phyloP scores from a whole-genome alignment of 192 early-diverging fungal genomes.

The Entomortierella beljakovae region DNA sequence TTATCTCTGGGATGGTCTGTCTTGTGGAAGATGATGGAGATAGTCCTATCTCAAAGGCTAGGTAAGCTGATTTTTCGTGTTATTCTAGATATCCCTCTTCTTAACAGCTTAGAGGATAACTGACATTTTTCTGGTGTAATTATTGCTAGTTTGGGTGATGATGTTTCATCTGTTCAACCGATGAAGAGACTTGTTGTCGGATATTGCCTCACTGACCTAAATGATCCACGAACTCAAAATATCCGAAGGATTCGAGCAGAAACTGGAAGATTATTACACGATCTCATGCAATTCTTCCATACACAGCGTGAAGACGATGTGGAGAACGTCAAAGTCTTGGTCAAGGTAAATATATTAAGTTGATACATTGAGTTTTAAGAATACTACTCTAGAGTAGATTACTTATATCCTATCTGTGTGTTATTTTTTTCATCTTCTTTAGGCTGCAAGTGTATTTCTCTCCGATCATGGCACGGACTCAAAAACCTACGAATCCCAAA shows the following conservation, averaged over 20 bases:
- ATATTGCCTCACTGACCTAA: slow-evolving; percentile 75
- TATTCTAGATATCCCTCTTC: background rate
- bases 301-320: slow-evolving; percentile 78
- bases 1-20: slow-evolving; percentile 62
- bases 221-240: slow-evolving; percentile 59
- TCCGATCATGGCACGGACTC: slow-evolving; percentile 68
- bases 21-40: slow-evolving; percentile 68
- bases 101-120: too few relatives aligned
- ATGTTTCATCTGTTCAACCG: slow-evolving; percentile 51
- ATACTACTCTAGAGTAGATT: too few relatives aligned
- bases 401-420: too few relatives aligned
- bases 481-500: slow-evolving; percentile 56
- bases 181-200: slow-evolving; percentile 62
- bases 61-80: slow-evolving; percentile 18
- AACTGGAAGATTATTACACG: slow-evolving; percentile 64
- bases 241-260: slow-evolving; percentile 63
- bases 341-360: slow-evolving; percentile 60
- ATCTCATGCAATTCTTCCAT: slow-evolving; percentile 63
- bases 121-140: too few relatives aligned
- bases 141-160: slow-evolving; percentile 47
- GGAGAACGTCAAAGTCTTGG: slow-evolving; percentile 75
- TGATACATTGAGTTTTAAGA: too few relatives aligned
- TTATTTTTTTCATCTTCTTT: background rate
- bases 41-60: slow-evolving; percentile 39
- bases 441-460: slow-evolving; percentile 59